These are phyloP conservation scores for Xylariaceae sp. DNA, from an alignment of 2,329 filamentous ascomycete genomes.

Conservation along the genomic window DNA sequence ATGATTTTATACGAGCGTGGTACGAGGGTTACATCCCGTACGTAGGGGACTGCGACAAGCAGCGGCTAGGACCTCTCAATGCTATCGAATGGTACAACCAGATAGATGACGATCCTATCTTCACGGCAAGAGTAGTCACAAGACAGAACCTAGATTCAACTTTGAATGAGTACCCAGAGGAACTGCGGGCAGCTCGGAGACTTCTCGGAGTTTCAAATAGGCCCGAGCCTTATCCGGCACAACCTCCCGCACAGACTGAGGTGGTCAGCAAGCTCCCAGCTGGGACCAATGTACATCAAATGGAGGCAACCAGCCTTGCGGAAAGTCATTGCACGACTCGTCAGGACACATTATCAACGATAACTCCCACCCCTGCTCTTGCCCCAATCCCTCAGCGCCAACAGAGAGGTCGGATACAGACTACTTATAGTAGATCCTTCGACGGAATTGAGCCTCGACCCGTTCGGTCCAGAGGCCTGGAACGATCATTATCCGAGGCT, in stretches of 20 bases:
- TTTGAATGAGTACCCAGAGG: constrained; percentile 23
- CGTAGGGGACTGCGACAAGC: constrained; percentile 21
- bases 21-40: constrained; percentile 27
- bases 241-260: too few species aligned
- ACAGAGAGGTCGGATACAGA: neutral
- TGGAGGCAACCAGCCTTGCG: too few species aligned
- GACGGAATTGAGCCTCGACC: constrained; percentile 9
- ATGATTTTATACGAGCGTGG: constrained; percentile 32
- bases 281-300: too few species aligned
- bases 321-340: too few species aligned
- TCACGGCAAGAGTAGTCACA: constrained; percentile 23
- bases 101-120: constrained; percentile 25
- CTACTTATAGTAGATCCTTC: constrained; percentile 12
- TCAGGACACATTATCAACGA: too few species aligned
- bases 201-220: too few species aligned
- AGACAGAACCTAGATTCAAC: constrained; percentile 24
- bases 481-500: constrained; percentile 14
- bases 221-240: too few species aligned
- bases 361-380: neutral
- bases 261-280: too few species aligned
- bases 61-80: constrained; percentile 17
- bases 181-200: too few species aligned
- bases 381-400: neutral
- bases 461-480: constrained; percentile 3
- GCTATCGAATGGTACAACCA: constrained; percentile 32